phyloP scores from a whole-genome alignment of 1,139 yeast genomes.

The Saccharomyces hybrid region DNA sequence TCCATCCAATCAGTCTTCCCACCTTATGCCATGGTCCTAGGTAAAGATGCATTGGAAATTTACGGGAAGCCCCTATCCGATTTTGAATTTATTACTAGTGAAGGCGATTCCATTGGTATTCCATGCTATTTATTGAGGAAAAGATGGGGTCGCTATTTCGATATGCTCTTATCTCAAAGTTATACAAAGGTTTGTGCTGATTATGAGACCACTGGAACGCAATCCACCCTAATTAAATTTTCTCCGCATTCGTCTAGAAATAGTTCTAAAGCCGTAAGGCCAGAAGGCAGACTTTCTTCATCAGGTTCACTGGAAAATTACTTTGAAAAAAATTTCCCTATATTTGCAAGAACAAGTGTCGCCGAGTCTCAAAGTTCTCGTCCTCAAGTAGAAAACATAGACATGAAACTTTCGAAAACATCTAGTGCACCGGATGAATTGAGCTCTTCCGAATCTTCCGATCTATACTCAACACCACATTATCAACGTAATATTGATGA shows the following conservation, averaged over 20 bases:
- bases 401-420: not conserved
- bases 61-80: conserved; percentile 59
- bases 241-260: conserved; percentile 14
- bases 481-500: not conserved
- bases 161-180: conserved; percentile 51
- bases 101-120: conserved; percentile 58
- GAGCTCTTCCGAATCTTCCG: not conserved
- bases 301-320: conserved; percentile 33
- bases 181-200: conserved; percentile 39
- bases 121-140: conserved; percentile 54
- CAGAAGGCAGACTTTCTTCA: conserved; percentile 11
- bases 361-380: not conserved
- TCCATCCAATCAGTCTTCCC: conserved; percentile 65
- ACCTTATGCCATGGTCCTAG: conserved; percentile 67
- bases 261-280: conserved; percentile 5
- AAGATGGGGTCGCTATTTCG: conserved; percentile 70
- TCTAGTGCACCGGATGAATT: not conserved
- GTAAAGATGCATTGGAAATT: conserved; percentile 64
- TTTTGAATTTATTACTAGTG: conserved; percentile 59
- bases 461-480: not conserved
- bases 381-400: not conserved
- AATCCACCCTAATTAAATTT: conserved; percentile 11
- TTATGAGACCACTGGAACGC: conserved; percentile 13
- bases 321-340: conserved; percentile 6
- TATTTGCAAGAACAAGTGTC: not conserved